phyloP scores from a whole-genome alignment of 495 filamentous ascomycete species.

The Neurospora sp. region DNA sequence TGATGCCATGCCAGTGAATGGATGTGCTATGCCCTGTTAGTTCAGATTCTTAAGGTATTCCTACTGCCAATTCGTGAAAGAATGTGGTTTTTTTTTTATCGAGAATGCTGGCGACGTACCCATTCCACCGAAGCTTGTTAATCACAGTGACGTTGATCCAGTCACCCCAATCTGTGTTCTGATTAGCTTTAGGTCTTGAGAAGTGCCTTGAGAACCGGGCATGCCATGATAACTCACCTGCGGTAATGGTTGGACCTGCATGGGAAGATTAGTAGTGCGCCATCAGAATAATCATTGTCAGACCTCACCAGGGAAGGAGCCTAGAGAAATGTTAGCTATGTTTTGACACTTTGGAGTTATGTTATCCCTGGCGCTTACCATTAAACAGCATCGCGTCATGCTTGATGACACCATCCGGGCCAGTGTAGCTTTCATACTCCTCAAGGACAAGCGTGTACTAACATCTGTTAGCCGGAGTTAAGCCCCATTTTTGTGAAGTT shows the following conservation, averaged over 20 bases:
- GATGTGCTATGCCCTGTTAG: neutral
- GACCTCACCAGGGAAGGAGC: neutral
- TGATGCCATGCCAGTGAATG: conserved; percentile 39
- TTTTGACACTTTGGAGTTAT: neutral
- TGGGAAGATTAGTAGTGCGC: neutral
- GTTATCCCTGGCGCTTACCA: neutral
- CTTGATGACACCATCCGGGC: neutral
- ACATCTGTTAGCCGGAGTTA: neutral
- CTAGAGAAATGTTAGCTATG: neutral
- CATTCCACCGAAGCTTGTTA: neutral
- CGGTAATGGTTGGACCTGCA: neutral
- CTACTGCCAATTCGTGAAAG: neutral
- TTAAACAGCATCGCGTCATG: conserved; percentile 3
- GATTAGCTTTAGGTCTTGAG: neutral
- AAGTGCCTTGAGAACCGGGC: neutral
- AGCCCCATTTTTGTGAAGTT: neutral
- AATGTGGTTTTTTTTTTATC: neutral
- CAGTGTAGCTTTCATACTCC: neutral
- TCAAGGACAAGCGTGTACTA: neutral
- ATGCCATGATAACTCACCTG: neutral
- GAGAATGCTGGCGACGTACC: neutral
- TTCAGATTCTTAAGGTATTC: neutral
- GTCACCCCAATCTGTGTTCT: conserved; percentile 1
- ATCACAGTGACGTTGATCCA: neutral
- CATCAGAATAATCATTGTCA: neutral